Conservation (phyloP, 805 yeast genomes). For the Candida palmyrensis region DNA sequence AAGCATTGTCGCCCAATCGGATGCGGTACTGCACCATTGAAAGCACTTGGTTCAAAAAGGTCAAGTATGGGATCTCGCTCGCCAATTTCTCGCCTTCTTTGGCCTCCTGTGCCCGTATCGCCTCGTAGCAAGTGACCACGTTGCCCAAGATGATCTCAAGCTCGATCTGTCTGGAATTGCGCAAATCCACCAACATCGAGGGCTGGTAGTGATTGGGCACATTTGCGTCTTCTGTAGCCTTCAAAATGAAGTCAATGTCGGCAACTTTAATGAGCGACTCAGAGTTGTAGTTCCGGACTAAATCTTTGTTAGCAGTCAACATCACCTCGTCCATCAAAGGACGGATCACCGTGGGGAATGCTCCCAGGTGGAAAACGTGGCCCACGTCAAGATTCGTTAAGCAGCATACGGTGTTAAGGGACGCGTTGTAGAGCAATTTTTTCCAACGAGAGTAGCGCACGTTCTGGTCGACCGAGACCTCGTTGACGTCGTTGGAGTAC, state of each 20-base stretch:
- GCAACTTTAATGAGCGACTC: background rate
- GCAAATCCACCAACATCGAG: conserved; percentile 67
- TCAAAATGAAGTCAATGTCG: conserved; percentile 9
- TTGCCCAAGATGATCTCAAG: conserved; percentile 70
- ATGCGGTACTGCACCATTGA: conserved; percentile 9
- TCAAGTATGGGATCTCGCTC: conserved; percentile 9
- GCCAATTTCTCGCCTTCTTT: conserved; percentile 1
- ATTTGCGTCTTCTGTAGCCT: conserved; percentile 27
- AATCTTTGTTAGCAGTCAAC: conserved; percentile 12
- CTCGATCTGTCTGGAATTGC: conserved; percentile 65
- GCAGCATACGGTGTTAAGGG: conserved; percentile 59
- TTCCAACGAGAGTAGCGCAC: conserved; percentile 45
- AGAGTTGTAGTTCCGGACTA: conserved; percentile 5
- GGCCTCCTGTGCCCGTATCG: too few species aligned
- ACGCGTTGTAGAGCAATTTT: conserved; percentile 66
- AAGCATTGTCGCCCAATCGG: background rate
- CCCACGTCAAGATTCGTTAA: conserved; percentile 58
- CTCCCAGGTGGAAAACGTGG: conserved; percentile 39
- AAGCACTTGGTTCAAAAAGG: conserved; percentile 8
- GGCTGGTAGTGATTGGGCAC: conserved; percentile 59
- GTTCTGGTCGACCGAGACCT: conserved; percentile 16
- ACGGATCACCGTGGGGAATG: conserved; percentile 6
- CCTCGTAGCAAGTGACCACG: conserved; percentile 22
- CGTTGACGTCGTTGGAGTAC: conserved; percentile 19
- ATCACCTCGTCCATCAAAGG: conserved; percentile 19